Percentiles rank a stretch among this genome's conserved stretches.
Conservation (phyloP, 2,329 filamentous ascomycete genomes). For the Neoarthrinium moseri region DNA sequence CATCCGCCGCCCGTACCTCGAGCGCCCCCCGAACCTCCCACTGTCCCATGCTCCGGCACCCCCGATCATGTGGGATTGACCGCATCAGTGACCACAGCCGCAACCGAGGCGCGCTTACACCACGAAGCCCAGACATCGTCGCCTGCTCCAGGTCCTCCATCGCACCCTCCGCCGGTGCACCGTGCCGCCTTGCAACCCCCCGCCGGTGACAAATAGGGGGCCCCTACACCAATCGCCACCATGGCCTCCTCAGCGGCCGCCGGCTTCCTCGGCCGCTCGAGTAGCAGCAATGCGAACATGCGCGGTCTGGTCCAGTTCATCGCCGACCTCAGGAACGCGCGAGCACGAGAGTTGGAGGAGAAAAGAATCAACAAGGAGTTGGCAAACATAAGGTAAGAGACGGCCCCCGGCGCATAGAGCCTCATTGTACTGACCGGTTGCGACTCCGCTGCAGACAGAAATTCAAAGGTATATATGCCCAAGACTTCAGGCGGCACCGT, state of each 20-base stretch:
- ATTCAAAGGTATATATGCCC: slow-evolving; percentile 70
- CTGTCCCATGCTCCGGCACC: slow-evolving; percentile 2
- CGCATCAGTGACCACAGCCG: slow-evolving; percentile 28
- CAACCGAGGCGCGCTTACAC: slow-evolving; percentile 24
- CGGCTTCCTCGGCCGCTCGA: slow-evolving; percentile 66
- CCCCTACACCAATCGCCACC: slow-evolving; percentile 17
- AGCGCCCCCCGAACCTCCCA: background rate
- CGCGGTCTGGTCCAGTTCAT: slow-evolving; percentile 96
- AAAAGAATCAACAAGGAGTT: slow-evolving; percentile 99
- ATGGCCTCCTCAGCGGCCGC: slow-evolving; percentile 55
- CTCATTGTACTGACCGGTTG: background rate
- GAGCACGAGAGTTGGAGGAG: slow-evolving; percentile 93
- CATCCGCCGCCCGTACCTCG: background rate
- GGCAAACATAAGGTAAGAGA: slow-evolving; percentile 81
- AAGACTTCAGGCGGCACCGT: background rate
- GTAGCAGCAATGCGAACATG: slow-evolving; percentile 66
- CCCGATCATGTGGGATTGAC: slow-evolving; percentile 30
- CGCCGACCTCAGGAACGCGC: slow-evolving; percentile 89
- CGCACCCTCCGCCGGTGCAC: no score
- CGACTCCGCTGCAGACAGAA: slow-evolving; percentile 63
- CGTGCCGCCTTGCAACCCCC: background rate
- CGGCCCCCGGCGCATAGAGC: background rate
- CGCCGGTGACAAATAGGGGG: background rate
- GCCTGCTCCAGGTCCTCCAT: background rate
- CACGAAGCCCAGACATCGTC: background rate